Evolutionary conservation across 1,139 yeast species (phyloP), one percentile per base, ranked within the genome.

Genomic region (Lodderomyces metapsilosis): DNA sequence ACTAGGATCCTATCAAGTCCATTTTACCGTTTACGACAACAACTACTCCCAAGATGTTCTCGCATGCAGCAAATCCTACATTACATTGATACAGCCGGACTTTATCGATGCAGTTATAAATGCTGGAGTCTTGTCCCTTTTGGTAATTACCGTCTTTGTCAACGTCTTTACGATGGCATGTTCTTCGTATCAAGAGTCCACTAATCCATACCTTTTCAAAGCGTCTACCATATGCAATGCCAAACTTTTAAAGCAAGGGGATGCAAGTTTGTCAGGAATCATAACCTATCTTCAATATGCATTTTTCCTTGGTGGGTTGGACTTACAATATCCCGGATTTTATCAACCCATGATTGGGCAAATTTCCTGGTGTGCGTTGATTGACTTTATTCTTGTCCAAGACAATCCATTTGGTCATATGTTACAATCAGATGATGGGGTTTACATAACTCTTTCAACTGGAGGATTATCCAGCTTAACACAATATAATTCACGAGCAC

Each of bases 201-300:
- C 72, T 8, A 78, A 81, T 49, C 79, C 82, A 2, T 80, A 78
- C 47, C 56, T 80, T 30, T 72, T 77, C 57, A 66, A 68, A 25
- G 83, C 84, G 5, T 80, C 86, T 7, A 75, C 80, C 23, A 78
- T 82, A 42, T 80, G 84, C 54, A 82, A 81, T 53, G 76, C 68
- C 23, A 71, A 80, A 16, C 67, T 82, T 28, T 61, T 82, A 38
- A 69, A 74, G 37, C 81, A 81, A 42, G 56, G 80, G 43, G 82
- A 80, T 37, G 85, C 88, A 1, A 72, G 78, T 6, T 67, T 72
- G 10, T 64, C 71, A 4, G 76, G 78, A 31, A 68, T 76, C 39
- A 51, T 80, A 2, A 57, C 68, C 27, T 80, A 80, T 53, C 56
- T 79, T 24, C 88, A 82, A 54, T 81, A 76, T 59, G 77, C 81